Evolutionary conservation across 1,139 yeast genomes (phyloP).

Genomic region (Oligophagozyma castellii): DNA sequence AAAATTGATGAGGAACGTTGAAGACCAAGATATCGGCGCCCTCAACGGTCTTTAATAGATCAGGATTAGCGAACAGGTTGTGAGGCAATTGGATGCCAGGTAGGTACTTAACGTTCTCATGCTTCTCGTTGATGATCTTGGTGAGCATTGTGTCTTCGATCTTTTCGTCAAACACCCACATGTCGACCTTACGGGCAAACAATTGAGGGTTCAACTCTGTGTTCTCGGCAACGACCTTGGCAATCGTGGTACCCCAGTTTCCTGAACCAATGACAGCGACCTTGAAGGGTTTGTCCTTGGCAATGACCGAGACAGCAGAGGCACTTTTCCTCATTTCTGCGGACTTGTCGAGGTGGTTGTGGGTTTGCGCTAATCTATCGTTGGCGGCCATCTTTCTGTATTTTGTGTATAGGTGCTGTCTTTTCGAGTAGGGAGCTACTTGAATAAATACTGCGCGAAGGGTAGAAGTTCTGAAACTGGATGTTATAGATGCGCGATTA

Average conservation of each 20-base stretch:
- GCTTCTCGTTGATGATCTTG: constrained; percentile 71
- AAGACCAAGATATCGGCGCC: constrained; percentile 76
- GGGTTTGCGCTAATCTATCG: constrained; percentile 23
- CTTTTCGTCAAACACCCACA: constrained; percentile 92
- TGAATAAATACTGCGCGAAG: constrained; percentile 1
- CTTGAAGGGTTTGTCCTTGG: constrained; percentile 31
- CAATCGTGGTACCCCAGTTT: constrained; percentile 92
- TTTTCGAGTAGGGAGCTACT: too few species aligned
- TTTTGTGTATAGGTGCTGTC: too few species aligned
- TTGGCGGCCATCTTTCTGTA: constrained; percentile 17
- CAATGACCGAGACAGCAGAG: constrained; percentile 11
- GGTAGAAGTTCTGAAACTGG: constrained; percentile 1
- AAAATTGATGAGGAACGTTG: constrained; percentile 90
- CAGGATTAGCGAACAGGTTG: constrained; percentile 77
- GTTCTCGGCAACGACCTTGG: constrained; percentile 85
- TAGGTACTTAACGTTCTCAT: constrained; percentile 80
- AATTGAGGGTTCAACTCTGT: constrained; percentile 51
- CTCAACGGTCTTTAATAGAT: constrained; percentile 52
- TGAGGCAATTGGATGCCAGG: constrained; percentile 70
- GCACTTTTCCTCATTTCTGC: constrained; percentile 9
- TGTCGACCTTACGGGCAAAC: constrained; percentile 56
- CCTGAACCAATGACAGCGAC: constrained; percentile 57
- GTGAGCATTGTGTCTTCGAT: constrained; percentile 62
- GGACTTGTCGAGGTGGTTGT: constrained; percentile 15
- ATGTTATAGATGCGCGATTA: constrained; percentile 1